Evolutionary conservation across 2,329 filamentous ascomycete genomes (phyloP).

Genomic region (Triangularia verruculosa): DNA sequence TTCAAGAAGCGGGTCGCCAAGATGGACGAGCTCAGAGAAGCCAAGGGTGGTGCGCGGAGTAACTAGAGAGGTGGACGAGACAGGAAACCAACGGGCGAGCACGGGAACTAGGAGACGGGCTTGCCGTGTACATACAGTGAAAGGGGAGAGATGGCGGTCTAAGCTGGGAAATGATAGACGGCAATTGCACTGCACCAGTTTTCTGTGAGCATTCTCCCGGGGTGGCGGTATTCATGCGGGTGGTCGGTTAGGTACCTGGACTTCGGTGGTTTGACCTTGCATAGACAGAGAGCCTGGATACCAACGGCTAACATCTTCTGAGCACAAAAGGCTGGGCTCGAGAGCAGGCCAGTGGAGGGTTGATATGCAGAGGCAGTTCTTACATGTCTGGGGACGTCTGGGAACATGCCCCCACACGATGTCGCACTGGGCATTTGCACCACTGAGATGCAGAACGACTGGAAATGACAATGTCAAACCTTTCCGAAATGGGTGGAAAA

Average conservation of each 20-base stretch:
- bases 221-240: background rate
- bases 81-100: background rate
- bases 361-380: too few relatives aligned
- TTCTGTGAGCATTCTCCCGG: background rate
- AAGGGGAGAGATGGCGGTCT: background rate
- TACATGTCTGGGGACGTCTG: too few relatives aligned
- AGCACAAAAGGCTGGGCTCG: too few relatives aligned
- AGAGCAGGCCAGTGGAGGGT: too few relatives aligned
- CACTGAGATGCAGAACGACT: too few relatives aligned
- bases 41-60: slow-evolving; percentile 80
- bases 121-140: background rate
- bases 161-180: slow-evolving; percentile 4
- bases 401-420: too few relatives aligned
- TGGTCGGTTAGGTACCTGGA: too few relatives aligned
- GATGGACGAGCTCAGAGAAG: slow-evolving; percentile 92
- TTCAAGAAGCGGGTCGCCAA: slow-evolving; percentile 98
- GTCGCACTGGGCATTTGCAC: too few relatives aligned
- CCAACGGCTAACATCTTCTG: background rate
- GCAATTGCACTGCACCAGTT: slow-evolving; percentile 2
- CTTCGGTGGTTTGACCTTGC: too few relatives aligned
- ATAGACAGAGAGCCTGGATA: too few relatives aligned
- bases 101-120: background rate
- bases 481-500: too few relatives aligned
- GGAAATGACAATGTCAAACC: too few relatives aligned
- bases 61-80: slow-evolving; percentile 52